A percentile compares a stretch with the other conserved stretches of the same genome.
phyloP scores from a whole-genome alignment of 2,329 filamentous ascomycete genomes.

The Ascocoryne sarcoides region DNA sequence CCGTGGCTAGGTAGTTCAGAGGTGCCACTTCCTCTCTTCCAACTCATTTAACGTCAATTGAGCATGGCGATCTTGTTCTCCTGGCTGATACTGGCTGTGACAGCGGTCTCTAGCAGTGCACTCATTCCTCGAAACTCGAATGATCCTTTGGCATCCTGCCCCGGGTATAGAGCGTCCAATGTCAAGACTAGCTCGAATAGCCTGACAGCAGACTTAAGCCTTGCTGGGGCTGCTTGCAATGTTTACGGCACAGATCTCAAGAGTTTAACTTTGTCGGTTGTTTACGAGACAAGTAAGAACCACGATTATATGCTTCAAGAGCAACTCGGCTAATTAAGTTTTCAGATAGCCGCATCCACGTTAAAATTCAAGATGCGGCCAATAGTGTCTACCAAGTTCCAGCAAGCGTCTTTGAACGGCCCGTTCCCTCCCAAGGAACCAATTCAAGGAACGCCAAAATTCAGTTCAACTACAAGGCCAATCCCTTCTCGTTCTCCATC shows the following conservation, averaged over 20 bases:
- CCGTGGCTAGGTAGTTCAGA: not conserved
- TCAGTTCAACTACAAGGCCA: constrained; percentile 37
- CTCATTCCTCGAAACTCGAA: constrained; percentile 4
- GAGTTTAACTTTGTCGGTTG: constrained; percentile 47
- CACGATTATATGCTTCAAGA: not conserved
- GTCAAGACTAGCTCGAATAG: constrained; percentile 34
- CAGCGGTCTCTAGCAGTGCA: constrained; percentile 8
- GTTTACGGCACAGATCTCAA: constrained; percentile 49
- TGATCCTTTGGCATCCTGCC: constrained; percentile 31
- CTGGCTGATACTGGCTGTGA: constrained; percentile 9
- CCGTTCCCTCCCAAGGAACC: constrained; percentile 29
- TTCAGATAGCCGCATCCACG: constrained; percentile 50
- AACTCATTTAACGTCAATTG: not conserved
- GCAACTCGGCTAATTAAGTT: not conserved
- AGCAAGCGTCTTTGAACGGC: constrained; percentile 45
- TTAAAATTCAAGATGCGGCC: constrained; percentile 52
- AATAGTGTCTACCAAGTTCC: constrained; percentile 56
- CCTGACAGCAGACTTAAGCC: constrained; percentile 47
- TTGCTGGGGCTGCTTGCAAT: constrained; percentile 53
- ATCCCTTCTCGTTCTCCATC: not conserved
- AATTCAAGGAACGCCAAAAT: constrained; percentile 33
- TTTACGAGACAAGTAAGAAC: constrained; percentile 48
- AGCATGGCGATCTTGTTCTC: constrained; percentile 14
- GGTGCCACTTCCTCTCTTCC: not conserved
- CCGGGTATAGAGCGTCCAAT: constrained; percentile 45